Conservation (phyloP, 306 rosid species). For the Pyrus bretschneideri region DNA sequence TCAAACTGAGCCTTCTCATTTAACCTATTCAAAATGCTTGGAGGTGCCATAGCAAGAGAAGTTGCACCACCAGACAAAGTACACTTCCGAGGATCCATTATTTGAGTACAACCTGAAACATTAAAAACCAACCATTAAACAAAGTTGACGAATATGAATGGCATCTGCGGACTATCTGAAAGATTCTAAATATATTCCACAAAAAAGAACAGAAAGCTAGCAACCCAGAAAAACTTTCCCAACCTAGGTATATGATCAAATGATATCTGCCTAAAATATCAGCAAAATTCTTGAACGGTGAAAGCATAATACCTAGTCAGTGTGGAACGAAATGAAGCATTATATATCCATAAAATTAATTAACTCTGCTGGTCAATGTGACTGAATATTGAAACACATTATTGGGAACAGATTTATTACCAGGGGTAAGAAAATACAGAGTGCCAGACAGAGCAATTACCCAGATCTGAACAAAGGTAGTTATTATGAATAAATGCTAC, state of each 20-base stretch:
- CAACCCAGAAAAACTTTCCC: neutral
- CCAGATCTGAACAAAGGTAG: neutral
- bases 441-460: neutral
- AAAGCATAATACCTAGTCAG: neutral
- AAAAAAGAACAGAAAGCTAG: neutral
- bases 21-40: constrained; percentile 42
- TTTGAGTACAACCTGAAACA: constrained; percentile 32
- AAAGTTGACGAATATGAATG: neutral
- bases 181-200: constrained; percentile 1
- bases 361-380: neutral
- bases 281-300: neutral
- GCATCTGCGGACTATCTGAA: neutral
- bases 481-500: neutral
- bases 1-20: constrained; percentile 39
- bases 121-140: constrained; percentile 1
- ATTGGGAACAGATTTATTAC: neutral
- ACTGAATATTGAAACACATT: neutral
- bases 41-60: constrained; percentile 32
- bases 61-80: constrained; percentile 40
- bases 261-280: neutral
- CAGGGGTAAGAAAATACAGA: neutral
- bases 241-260: neutral
- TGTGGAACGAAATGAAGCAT: neutral
- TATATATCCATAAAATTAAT: neutral
- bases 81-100: constrained; percentile 57